Conservation (phyloP, 1,284 basidiomycete species). For the Puccinia sorghi region DNA sequence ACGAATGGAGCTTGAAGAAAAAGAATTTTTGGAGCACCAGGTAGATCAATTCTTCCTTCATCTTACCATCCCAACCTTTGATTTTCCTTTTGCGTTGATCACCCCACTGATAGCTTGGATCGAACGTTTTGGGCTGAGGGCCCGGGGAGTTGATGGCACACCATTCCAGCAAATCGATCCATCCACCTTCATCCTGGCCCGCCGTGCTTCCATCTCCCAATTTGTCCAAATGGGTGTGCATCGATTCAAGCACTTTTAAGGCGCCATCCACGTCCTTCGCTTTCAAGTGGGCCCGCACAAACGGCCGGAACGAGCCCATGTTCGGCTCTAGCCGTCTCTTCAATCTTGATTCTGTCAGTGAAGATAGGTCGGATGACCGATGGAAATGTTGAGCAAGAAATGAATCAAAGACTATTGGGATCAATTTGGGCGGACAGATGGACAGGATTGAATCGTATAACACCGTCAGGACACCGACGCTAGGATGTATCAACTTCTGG, state of each 20-base stretch:
- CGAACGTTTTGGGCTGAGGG: conserved; percentile 9
- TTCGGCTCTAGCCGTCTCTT: conserved; percentile 35
- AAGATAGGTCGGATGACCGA: background rate
- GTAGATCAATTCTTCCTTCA: conserved; percentile 49
- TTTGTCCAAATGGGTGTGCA: conserved; percentile 25
- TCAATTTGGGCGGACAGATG: conserved; percentile 29
- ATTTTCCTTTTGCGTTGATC: conserved; percentile 32
- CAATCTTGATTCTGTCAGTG: background rate
- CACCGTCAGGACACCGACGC: conserved; percentile 44
- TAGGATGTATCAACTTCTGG: conserved; percentile 43
- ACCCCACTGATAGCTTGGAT: conserved; percentile 36
- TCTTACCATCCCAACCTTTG: conserved; percentile 46
- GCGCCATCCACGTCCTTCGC: conserved; percentile 37
- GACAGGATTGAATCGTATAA: conserved; percentile 44
- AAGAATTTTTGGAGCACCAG: conserved; percentile 29
- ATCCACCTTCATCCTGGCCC: conserved; percentile 39
- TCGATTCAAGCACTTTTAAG: conserved; percentile 36
- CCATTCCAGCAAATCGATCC: conserved; percentile 49
- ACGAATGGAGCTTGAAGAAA: background rate
- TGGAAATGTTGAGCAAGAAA: conserved; percentile 37
- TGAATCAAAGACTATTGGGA: conserved; percentile 10
- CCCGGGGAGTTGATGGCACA: conserved; percentile 41
- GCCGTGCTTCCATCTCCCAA: background rate
- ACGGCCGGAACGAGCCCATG: conserved; percentile 42
- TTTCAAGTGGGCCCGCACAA: conserved; percentile 38